Base-by-base conservation (phyloP, 2,329 filamentous ascomycete genomes). In the Fusarium paranaense region DNA sequence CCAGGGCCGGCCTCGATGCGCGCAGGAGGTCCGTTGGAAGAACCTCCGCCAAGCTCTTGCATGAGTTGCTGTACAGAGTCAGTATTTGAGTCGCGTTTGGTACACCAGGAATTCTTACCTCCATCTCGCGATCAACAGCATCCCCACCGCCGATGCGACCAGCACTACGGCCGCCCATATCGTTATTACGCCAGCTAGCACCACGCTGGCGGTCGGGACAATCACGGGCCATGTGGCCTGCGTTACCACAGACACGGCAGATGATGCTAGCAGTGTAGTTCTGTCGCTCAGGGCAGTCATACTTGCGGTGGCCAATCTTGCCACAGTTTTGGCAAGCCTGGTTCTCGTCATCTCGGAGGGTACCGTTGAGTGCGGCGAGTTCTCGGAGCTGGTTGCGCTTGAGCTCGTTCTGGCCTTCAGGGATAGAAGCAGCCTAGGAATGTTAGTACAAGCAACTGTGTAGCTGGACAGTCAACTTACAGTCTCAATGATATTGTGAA, bases 261-360 rank as follows among this genome's bases (percentile, higher is more conserved):
- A 99, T 98, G 82, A 99, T 98, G 85, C 95, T 98, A 79, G 97
- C 95, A n/a, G 97, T 99, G 85, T 93, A 98, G 86, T 99, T 99
- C 82, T 95, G 94, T 83, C 97, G 94, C 86, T 99, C 95, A 16
- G 97, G 97, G 79, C 97, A 99, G 82, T 99, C 97, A 83, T 98
- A 98, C 86, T 99, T 99, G 85, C 97, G 93, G 84, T 99, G 97
- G 70, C 97, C 97, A 75, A 99, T 99, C 89, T 98, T 95, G 78
- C 97, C 97, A 85, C 94, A 99, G 87, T 99, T 99, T 87, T 99
- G 97, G 86, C 97, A 99, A 76, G 97, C 97, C 83, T 99, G 97
- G 84, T 99, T 99, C 83, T 99, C 97, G 80, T 99, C 97, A 81
- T 99, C 97, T 87, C 97, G 96, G 22, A 99, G 92, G 10, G 97